A percentile compares a stretch with the other conserved stretches of the same genome.
phyloP scores from a whole-genome alignment of 768 basidiomycete species.

The Podaxis pistillaris region DNA sequence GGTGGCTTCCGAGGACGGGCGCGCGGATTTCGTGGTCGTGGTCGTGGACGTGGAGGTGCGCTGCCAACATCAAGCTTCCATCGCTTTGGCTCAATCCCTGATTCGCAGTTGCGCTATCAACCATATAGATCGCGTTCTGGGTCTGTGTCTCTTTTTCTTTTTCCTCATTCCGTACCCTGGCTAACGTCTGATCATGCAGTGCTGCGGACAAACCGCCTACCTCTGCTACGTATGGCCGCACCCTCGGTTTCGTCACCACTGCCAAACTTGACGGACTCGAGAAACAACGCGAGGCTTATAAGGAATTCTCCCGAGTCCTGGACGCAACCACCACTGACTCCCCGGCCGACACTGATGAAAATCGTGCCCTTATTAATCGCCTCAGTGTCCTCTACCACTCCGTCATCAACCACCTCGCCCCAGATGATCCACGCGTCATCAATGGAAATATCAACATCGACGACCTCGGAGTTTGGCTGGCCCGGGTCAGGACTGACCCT shows the following conservation, averaged over 20 bases:
- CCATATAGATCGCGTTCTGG: slow-evolving; percentile 11
- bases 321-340: slow-evolving; percentile 6
- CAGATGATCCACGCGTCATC: slow-evolving; percentile 12
- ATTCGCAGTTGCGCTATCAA: slow-evolving; percentile 2
- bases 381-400: neutral
- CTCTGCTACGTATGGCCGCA: slow-evolving; percentile 6
- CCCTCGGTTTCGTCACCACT: slow-evolving; percentile 40
- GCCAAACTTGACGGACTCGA: slow-evolving; percentile 43
- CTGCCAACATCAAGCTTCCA: neutral
- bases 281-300: slow-evolving; percentile 35
- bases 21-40: slow-evolving; percentile 1
- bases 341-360: neutral
- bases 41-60: slow-evolving; percentile 2
- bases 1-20: neutral
- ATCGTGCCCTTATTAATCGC: neutral
- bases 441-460: slow-evolving; percentile 26
- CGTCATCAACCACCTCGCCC: slow-evolving; percentile 5
- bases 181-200: neutral
- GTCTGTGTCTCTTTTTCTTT: neutral
- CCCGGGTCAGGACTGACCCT: slow-evolving; percentile 40
- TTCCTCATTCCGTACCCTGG: neutral
- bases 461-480: slow-evolving; percentile 36
- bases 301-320: slow-evolving; percentile 32
- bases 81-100: neutral
- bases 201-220: slow-evolving; percentile 11